Evolutionary conservation across 1,284 basidiomycete species (phyloP), one percentile per base, ranked within the genome.

Genomic region (Mycosarcoma mackinlayi): DNA sequence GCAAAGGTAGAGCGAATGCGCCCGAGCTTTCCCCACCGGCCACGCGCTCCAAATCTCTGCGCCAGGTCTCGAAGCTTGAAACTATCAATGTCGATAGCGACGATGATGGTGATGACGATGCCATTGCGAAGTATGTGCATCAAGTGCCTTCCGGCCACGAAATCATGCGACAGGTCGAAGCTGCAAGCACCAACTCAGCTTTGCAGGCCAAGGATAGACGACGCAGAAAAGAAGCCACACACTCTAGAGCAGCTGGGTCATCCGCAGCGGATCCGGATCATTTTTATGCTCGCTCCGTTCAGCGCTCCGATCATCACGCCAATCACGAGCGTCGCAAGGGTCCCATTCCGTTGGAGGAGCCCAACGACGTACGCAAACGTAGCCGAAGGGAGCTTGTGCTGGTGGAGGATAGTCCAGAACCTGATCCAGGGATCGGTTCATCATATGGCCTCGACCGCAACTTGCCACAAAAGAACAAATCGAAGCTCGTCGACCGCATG

Each of bases 1-100:
- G 64, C 33, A 67, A 67, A 30, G 64, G 64, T 27, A 67, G 62
- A 30, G 64, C 21, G 34, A 61, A 46, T 38, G 58, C 58, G 13
- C 50, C 9, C 10, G 52, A 67, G 5, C 7, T 19, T 3, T 28
- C 53, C 9, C 35, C 42, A 1, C 41, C 38, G 8, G 7, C 21
- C 3, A 52, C 40, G 14, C 63, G 57, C 39, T 39, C 40, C 6
- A 39, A 24, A 13, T 25, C 52, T 41, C 37, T 9, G 11, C 25
- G 42, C 19, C 40, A 40, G 37, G 19, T 38, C 5, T 50, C 50
- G 16, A 28, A 25, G 7, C 8, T 37, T 31, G 58, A 56, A 1
- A 8, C n/a, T n/a, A 52, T 56, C 41, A 19, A 31, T 19, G 14
- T 61, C 21, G 41, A 34, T 11, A 31, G 19, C 24, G 61, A 65